Evolutionary conservation across 805 yeast species (phyloP).

Genomic region (Wickerhamomyces chambardii): DNA sequence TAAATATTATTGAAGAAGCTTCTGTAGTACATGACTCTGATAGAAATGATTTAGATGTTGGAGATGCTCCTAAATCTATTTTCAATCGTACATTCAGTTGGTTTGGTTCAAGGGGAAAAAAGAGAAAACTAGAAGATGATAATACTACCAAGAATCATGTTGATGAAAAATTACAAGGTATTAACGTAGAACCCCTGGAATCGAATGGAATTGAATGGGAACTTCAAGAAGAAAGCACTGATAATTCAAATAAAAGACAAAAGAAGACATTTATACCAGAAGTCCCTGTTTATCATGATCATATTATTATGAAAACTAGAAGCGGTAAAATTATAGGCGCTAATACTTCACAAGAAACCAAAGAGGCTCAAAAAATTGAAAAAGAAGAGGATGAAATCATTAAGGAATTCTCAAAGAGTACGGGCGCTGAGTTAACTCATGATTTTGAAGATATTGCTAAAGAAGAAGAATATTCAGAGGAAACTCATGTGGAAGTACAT

Average conservation of each 20-base stretch:
- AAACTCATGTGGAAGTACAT: not conserved
- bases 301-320: conserved; percentile 19
- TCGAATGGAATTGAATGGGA: not conserved
- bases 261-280: too few species aligned
- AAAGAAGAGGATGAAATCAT: conserved; percentile 12
- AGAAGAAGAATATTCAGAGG: conserved; percentile 1
- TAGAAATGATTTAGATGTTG: not conserved
- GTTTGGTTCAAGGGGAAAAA: too few species aligned
- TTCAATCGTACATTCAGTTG: too few species aligned
- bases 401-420: conserved; percentile 12
- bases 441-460: conserved; percentile 4
- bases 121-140: not conserved
- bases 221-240: not conserved
- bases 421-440: not conserved
- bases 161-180: too few species aligned
- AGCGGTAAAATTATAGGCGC: conserved; percentile 22
- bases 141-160: too few species aligned
- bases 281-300: conserved; percentile 3
- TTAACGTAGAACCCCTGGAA: too few species aligned
- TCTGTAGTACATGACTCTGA: not conserved
- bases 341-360: conserved; percentile 13
- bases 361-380: conserved; percentile 12
- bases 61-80: not conserved
- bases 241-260: not conserved
- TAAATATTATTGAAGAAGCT: not conserved